phyloP scores from a whole-genome alignment of 257 asterid genomes.

The Solanum piurae region DNA sequence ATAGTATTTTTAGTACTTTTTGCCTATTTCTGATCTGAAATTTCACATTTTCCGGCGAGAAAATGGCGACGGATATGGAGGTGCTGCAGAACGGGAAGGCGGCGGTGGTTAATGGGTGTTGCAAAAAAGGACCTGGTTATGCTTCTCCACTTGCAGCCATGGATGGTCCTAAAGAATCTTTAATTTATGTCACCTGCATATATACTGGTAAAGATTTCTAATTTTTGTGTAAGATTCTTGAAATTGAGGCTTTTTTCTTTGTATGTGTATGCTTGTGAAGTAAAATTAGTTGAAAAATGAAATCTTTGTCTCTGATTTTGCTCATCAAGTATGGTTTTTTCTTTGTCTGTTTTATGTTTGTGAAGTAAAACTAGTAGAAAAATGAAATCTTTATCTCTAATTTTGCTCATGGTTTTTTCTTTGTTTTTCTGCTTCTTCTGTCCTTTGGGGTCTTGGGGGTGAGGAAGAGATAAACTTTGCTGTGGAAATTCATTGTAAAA shows the following conservation, averaged over 20 bases:
- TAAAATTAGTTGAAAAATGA: background rate
- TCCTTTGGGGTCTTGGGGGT: background rate
- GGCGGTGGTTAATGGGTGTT: slow-evolving; percentile 31
- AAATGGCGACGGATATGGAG: slow-evolving; percentile 43
- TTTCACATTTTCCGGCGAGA: background rate
- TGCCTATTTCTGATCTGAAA: background rate
- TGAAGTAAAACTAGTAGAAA: background rate
- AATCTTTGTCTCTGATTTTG: background rate
- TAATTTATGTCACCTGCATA: slow-evolving; percentile 82
- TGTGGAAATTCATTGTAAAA: background rate
- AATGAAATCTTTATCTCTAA: background rate
- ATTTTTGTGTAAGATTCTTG: background rate
- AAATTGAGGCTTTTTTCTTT: background rate
- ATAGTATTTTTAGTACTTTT: background rate
- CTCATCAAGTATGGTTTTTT: background rate
- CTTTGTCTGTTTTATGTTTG: background rate
- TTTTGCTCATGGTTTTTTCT: background rate
- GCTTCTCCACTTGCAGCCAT: slow-evolving; percentile 84
- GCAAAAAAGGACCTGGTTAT: slow-evolving; percentile 81
- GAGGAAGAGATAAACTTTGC: no score
- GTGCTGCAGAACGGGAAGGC: slow-evolving; percentile 30
- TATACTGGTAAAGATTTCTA: slow-evolving; percentile 38
- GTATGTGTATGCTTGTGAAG: background rate
- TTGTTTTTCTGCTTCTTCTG: background rate
- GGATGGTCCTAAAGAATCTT: slow-evolving; percentile 86